phyloP scores from a whole-genome alignment of 208 protist genomes.

The Lotmaria passim region DNA sequence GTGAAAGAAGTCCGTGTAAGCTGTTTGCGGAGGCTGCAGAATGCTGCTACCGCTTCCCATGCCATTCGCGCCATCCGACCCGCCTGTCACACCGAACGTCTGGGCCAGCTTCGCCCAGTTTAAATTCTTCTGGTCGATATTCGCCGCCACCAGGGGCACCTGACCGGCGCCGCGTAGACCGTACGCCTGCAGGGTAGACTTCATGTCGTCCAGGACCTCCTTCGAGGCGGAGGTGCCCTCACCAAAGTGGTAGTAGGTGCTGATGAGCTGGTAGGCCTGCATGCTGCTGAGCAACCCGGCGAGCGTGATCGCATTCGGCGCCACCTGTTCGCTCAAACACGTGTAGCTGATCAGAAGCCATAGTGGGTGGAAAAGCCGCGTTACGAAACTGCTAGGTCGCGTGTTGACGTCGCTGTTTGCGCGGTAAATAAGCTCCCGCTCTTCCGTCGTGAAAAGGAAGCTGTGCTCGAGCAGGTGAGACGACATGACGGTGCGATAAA shows the following conservation, averaged over 20 bases:
- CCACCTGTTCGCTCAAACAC: conserved; percentile 81
- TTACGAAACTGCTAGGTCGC: conserved; percentile 76
- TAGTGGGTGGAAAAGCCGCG: conserved; percentile 65
- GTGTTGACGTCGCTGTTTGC: conserved; percentile 75
- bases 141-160: conserved; percentile 26
- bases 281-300: conserved; percentile 78
- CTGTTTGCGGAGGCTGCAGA: conserved; percentile 11
- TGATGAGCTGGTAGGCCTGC: conserved; percentile 88
- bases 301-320: conserved; percentile 91
- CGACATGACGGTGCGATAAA: conserved; percentile 32
- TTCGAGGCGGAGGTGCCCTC: conserved; percentile 11
- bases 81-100: not conserved
- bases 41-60: not conserved
- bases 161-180: conserved; percentile 53
- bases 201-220: conserved; percentile 25
- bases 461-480: conserved; percentile 73
- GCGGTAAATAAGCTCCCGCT: conserved; percentile 74
- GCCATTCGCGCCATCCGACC: not conserved
- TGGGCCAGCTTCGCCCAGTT: conserved; percentile 12
- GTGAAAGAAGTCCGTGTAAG: conserved; percentile 57
- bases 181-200: conserved; percentile 45
- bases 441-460: conserved; percentile 77
- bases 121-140: conserved; percentile 19
- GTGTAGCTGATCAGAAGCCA: conserved; percentile 64
- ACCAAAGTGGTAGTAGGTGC: conserved; percentile 62